Evolutionary conservation across 2,329 filamentous ascomycete species (phyloP).

Genomic region (Colletotrichum orbiculare): DNA sequence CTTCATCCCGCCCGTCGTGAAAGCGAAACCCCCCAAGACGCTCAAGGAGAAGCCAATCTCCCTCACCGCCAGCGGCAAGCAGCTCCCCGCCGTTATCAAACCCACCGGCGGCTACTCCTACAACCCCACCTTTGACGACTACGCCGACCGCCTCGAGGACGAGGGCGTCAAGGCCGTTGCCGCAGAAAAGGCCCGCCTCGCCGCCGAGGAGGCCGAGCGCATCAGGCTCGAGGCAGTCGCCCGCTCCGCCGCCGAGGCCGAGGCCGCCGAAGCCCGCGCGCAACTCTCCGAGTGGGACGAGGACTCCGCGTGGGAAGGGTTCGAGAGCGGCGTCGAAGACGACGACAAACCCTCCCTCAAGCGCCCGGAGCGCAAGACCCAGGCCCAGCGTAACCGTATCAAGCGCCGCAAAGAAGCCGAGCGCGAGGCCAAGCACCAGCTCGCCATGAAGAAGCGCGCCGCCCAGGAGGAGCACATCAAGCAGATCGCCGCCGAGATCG

Average conservation of each 20-base stretch:
- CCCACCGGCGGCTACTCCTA: slow-evolving; percentile 90
- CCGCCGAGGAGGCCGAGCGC: slow-evolving; percentile 73
- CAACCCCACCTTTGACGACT: slow-evolving; percentile 89
- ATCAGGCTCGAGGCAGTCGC: slow-evolving; percentile 75
- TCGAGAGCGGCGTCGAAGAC: slow-evolving; percentile 80
- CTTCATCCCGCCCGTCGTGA: slow-evolving; percentile 74
- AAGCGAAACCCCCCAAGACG: slow-evolving; percentile 78
- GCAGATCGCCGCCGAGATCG: slow-evolving; percentile 73
- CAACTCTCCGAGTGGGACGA: slow-evolving; percentile 81
- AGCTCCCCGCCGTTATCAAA: slow-evolving; percentile 80
- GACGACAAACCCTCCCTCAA: slow-evolving; percentile 67
- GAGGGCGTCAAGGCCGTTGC: slow-evolving; percentile 85
- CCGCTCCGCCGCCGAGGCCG: slow-evolving; percentile 77
- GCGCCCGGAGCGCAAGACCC: slow-evolving; percentile 85
- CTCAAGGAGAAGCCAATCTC: slow-evolving; percentile 82
- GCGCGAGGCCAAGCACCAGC: slow-evolving; percentile 78
- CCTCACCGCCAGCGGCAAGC: slow-evolving; percentile 83
- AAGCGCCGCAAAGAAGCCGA: slow-evolving; percentile 92
- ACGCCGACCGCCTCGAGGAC: slow-evolving; percentile 78
- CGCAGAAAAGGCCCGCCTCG: slow-evolving; percentile 79
- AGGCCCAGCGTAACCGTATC: slow-evolving; percentile 85
- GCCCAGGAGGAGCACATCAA: slow-evolving; percentile 78
- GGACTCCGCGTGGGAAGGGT: slow-evolving; percentile 91
- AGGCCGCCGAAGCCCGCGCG: slow-evolving; percentile 76
- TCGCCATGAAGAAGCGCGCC: slow-evolving; percentile 77